These are phyloP conservation scores for Cordyceps militaris DNA, from an alignment of 2,329 filamentous ascomycete genomes.

Conservation along the genomic window DNA sequence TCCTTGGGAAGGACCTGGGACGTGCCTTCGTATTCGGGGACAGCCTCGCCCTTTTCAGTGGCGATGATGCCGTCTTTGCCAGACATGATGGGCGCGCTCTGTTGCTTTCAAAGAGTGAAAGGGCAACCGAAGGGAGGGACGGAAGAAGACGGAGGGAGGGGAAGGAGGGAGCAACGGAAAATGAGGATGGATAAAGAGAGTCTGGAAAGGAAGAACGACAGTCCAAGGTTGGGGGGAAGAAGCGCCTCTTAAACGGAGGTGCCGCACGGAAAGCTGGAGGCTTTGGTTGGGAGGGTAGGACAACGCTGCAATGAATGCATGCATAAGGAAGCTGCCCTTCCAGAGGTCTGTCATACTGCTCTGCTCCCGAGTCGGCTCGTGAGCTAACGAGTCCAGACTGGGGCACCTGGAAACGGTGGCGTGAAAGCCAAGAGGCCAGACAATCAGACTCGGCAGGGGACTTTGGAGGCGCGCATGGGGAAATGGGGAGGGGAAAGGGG, in stretches of 20 bases:
- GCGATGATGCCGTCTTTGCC: slow-evolving; percentile 11
- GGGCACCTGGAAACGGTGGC: slow-evolving; percentile 12
- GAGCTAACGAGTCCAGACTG: slow-evolving; percentile 12
- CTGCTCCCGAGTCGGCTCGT: slow-evolving; percentile 9
- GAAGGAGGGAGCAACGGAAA: neutral
- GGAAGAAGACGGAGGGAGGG: neutral
- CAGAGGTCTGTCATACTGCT: slow-evolving; percentile 7
- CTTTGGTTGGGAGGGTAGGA: slow-evolving; percentile 9
- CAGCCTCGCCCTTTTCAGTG: slow-evolving; percentile 16
- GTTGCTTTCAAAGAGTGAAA: neutral
- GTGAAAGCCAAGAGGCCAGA: slow-evolving; percentile 12
- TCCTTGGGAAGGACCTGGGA: slow-evolving; percentile 13
- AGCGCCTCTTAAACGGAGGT: slow-evolving; percentile 9
- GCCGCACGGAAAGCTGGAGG: slow-evolving; percentile 4
- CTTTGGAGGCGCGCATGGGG: slow-evolving; percentile 3
- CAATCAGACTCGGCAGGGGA: slow-evolving; percentile 12
- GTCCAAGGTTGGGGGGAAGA: neutral
- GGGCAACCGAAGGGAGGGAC: neutral
- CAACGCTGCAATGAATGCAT: slow-evolving; percentile 5
- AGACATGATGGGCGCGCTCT: slow-evolving; percentile 7
- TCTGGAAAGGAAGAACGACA: neutral
- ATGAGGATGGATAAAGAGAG: neutral
- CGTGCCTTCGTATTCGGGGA: slow-evolving; percentile 11
- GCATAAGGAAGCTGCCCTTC: neutral
- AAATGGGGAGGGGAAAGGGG: slow-evolving; percentile 3